A percentile compares a stretch with the other conserved stretches of the same genome.
Conservation (phyloP, 495 filamentous ascomycete genomes). For the Tetracladium marchalianum region DNA sequence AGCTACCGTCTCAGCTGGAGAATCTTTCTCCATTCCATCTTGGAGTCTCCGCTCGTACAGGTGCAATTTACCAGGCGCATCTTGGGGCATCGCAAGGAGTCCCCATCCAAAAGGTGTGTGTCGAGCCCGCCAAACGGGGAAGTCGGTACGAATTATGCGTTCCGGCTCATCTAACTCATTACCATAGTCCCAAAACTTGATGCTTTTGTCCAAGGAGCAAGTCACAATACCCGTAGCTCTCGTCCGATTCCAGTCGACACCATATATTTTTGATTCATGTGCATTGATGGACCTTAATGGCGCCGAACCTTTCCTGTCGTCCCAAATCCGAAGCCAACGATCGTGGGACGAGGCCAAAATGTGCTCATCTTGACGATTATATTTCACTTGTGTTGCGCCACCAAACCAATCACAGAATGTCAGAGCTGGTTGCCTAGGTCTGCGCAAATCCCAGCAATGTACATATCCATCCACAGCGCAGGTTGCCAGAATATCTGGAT, state of each 20-base stretch:
- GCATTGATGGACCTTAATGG: slow-evolving; percentile 78
- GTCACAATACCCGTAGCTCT: slow-evolving; percentile 63
- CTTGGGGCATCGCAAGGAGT: slow-evolving; percentile 83
- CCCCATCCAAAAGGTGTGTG: slow-evolving; percentile 89
- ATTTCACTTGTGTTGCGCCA: slow-evolving; percentile 93
- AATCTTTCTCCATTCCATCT: slow-evolving; percentile 10
- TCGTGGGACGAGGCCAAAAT: slow-evolving; percentile 88
- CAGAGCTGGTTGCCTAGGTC: slow-evolving; percentile 61
- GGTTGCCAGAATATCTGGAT: slow-evolving; percentile 81
- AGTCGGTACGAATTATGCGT: slow-evolving; percentile 66
- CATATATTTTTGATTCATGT: slow-evolving; percentile 93
- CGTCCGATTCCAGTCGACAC: slow-evolving; percentile 86
- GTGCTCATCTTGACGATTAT: slow-evolving; percentile 76
- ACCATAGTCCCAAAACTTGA: slow-evolving; percentile 88
- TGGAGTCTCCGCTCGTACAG: slow-evolving; percentile 52
- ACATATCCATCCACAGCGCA: slow-evolving; percentile 91
- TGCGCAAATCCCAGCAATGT: slow-evolving; percentile 84
- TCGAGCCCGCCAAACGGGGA: slow-evolving; percentile 87
- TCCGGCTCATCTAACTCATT: slow-evolving; percentile 54
- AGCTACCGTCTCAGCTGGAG: slow-evolving; percentile 16
- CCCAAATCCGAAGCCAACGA: slow-evolving; percentile 80
- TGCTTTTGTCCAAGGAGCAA: slow-evolving; percentile 83
- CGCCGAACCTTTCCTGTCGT: slow-evolving; percentile 68
- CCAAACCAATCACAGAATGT: slow-evolving; percentile 92
- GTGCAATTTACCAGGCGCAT: slow-evolving; percentile 73